phyloP scores from a whole-genome alignment of 169 alveolate species.

The Condylostoma magnum region DNA sequence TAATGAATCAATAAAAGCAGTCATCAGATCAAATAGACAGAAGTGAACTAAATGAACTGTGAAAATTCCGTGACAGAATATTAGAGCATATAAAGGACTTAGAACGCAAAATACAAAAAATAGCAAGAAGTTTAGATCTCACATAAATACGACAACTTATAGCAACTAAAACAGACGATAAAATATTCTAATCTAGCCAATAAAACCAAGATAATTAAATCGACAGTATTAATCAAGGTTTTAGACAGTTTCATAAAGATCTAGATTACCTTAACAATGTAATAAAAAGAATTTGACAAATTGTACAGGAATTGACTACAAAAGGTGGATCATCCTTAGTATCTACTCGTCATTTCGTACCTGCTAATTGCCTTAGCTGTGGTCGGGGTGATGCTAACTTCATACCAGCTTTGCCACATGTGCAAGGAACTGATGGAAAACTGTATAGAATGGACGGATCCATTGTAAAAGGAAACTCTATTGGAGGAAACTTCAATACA shows the following conservation, averaged over 20 bases:
- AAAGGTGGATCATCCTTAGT: conserved; percentile 13
- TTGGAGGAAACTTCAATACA: neutral
- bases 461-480: neutral
- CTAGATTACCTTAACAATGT: neutral
- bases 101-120: conserved; percentile 14
- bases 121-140: neutral
- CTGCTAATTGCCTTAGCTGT: conserved; percentile 4
- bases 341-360: neutral
- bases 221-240: neutral
- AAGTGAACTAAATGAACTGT: conserved; percentile 19
- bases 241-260: neutral
- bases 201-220: neutral
- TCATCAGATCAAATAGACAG: too few relatives aligned
- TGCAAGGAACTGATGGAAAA: conserved; percentile 23
- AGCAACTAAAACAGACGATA: conserved; percentile 17
- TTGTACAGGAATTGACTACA: neutral
- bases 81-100: conserved; percentile 1
- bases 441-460: too few relatives aligned
- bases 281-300: neutral
- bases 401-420: conserved; percentile 20
- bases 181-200: neutral
- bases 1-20: too few relatives aligned
- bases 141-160: neutral
- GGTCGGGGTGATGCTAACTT: conserved; percentile 27
- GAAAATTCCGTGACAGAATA: conserved; percentile 28